These are phyloP conservation scores for Chaetomiaceae sp. DNA, from an alignment of 2,329 filamentous ascomycete genomes.

Conservation along the genomic window DNA sequence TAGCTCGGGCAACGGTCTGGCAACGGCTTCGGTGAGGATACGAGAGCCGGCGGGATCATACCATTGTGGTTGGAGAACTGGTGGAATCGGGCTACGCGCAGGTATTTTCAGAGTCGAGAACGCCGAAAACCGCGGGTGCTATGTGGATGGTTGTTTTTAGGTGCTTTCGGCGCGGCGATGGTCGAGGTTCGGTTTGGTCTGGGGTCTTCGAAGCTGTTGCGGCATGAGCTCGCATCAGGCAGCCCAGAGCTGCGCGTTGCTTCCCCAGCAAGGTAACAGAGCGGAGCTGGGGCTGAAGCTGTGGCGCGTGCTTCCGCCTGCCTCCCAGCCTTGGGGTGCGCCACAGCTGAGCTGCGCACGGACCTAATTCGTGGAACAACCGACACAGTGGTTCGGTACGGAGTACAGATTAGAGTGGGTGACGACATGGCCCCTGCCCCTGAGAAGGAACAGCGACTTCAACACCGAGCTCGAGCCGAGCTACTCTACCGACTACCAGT, in stretches of 20 bases:
- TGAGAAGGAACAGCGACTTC: no score
- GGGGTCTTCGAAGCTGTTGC: constrained; percentile 14
- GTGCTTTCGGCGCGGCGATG: constrained; percentile 6
- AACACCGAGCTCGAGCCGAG: no score
- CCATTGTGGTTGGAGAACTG: constrained; percentile 17
- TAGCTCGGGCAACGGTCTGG: not conserved
- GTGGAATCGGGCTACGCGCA: not conserved
- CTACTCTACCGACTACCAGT: no score
- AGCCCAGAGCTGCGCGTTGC: constrained; percentile 39
- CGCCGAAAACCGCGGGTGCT: not conserved
- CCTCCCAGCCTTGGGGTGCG: constrained; percentile 9
- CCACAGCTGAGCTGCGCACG: not conserved
- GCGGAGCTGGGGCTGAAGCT: constrained; percentile 14
- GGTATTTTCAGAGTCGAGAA: not conserved
- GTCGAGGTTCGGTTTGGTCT: constrained; percentile 10
- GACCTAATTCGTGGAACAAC: no score
- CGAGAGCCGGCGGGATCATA: constrained; percentile 5
- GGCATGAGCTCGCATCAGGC: constrained; percentile 31
- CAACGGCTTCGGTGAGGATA: not conserved
- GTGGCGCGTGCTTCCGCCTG: constrained; percentile 11
- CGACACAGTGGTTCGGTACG: no score
- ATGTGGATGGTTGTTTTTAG: not conserved
- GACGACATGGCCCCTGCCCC: no score
- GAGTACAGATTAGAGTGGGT: no score
- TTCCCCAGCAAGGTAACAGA: constrained; percentile 13